phyloP scores from a whole-genome alignment of 2,329 filamentous ascomycete genomes.

The Sporothrix schenckii region DNA sequence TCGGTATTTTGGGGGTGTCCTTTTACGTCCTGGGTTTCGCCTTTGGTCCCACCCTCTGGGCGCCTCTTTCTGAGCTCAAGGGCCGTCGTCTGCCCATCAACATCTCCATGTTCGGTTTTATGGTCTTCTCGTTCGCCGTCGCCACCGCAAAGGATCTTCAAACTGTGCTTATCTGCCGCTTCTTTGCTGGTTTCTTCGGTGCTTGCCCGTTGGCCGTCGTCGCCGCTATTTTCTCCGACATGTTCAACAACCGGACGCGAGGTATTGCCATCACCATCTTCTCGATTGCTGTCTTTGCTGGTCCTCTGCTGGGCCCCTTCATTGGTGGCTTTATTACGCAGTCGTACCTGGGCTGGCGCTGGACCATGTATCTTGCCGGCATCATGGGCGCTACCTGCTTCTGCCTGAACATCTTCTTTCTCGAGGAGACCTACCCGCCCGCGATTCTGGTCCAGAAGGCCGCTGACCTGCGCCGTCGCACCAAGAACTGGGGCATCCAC shows the following conservation, averaged over 20 bases:
- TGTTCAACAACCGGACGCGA: conserved; percentile 67
- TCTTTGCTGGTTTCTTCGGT: conserved; percentile 74
- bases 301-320: conserved; percentile 68
- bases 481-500: conserved; percentile 71
- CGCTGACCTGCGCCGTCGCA: conserved; percentile 62
- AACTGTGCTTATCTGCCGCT: conserved; percentile 70
- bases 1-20: conserved; percentile 66
- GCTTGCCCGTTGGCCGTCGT: conserved; percentile 70
- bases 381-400: conserved; percentile 67
- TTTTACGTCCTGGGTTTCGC: conserved; percentile 74
- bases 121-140: conserved; percentile 66
- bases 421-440: conserved; percentile 71
- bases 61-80: conserved; percentile 71
- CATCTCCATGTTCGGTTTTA: conserved; percentile 68
- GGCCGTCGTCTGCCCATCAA: conserved; percentile 67
- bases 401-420: conserved; percentile 61
- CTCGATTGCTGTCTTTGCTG: conserved; percentile 66
- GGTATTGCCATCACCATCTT: conserved; percentile 62
- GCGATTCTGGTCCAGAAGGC: conserved; percentile 66
- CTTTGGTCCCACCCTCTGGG: conserved; percentile 71
- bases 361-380: conserved; percentile 67
- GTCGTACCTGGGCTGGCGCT: conserved; percentile 69
- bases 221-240: conserved; percentile 71
- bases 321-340: conserved; percentile 69
- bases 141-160: conserved; percentile 69